Base-by-base conservation (phyloP, 345 rosid genomes). In the Melastoma malabathricum region DNA sequence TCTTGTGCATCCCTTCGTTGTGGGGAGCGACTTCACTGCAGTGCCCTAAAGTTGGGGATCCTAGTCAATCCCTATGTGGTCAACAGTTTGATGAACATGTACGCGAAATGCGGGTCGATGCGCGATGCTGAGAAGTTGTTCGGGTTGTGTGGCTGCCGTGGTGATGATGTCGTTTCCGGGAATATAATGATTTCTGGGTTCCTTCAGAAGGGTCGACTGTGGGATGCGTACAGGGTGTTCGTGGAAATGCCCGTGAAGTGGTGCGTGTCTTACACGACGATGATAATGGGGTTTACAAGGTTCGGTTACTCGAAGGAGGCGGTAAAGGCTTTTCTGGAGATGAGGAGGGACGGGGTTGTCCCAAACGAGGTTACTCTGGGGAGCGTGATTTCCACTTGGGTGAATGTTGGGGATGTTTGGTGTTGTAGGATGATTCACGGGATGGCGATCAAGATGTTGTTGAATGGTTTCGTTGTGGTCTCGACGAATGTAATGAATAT, bases 81-180 rank as follows among this genome's bases (percentile, higher is more conserved):
- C 18, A 89, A 86, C 57, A 83, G 95, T 52, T 72, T 85, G 57
- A 75, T 81, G 43, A 83, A 81, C 59, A 56, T 89, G 85, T 86
- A 89, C 57, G 71, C 81, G 1, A 89, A 75, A 68, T 81, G 87
- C 48, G 70, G 76, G 45, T 25, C 65, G 59, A 60, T 89, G 59
- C 53, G n/a, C 2, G 77, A 77, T 14, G 94, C 93, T 2, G 59
- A 62, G 61, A 64, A 56, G 14, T 52, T 85, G 20, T 89, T 81
- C 13, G 59, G 61, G 43, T 47, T 62, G 2, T 62, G 59, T 18
- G 17, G 62, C 13, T 57, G 44, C 34, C 46, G 64, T 64, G 85
- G 80, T 47, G 66, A 69, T 5, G 80, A 81, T 15, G 66, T 71
- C 7, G 80, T 83, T 15, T 70, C 87, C 55, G 83, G 62, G 22